Evolutionary conservation across 108 stramenopile genomes (phyloP).

Genomic region (Skeletonema tropicum): DNA sequence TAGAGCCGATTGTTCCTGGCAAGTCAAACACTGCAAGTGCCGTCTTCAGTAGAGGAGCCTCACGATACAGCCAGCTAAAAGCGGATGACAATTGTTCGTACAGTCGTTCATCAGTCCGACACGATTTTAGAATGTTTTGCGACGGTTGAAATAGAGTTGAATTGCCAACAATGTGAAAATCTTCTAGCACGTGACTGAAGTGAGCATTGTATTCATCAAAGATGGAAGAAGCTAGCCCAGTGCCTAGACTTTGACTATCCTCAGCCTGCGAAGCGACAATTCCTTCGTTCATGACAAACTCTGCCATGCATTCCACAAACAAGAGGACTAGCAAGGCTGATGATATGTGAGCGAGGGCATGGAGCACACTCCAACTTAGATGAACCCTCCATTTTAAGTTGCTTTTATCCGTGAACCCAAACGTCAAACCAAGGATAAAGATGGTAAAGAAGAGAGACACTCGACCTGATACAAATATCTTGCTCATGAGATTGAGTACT

Average conservation of each 20-base stretch:
- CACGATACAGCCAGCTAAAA: constrained; percentile 43
- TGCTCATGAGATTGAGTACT: constrained; percentile 33
- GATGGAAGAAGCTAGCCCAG: constrained; percentile 51
- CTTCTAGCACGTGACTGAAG: constrained; percentile 38
- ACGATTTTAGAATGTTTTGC: constrained; percentile 19
- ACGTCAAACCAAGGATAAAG: constrained; percentile 19
- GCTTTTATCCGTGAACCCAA: constrained; percentile 43
- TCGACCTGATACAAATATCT: constrained; percentile 49
- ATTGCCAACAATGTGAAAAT: constrained; percentile 42
- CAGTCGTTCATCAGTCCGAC: constrained; percentile 28
- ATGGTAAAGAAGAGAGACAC: constrained; percentile 46
- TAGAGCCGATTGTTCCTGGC: constrained; percentile 49
- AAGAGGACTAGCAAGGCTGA: constrained; percentile 47
- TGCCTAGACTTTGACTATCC: constrained; percentile 31
- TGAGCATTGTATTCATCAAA: constrained; percentile 55
- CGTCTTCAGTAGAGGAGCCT: constrained; percentile 46
- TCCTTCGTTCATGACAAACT: constrained; percentile 54
- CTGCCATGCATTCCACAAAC: constrained; percentile 59
- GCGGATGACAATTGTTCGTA: constrained; percentile 31
- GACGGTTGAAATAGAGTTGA: constrained; percentile 16
- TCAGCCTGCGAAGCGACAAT: constrained; percentile 29
- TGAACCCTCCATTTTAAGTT: constrained; percentile 31
- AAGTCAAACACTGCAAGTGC: constrained; percentile 55
- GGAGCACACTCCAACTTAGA: constrained; percentile 38
- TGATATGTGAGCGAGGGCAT: constrained; percentile 47